Conservation (phyloP, 106 monocot genomes). For the Dioscorea alata region DNA sequence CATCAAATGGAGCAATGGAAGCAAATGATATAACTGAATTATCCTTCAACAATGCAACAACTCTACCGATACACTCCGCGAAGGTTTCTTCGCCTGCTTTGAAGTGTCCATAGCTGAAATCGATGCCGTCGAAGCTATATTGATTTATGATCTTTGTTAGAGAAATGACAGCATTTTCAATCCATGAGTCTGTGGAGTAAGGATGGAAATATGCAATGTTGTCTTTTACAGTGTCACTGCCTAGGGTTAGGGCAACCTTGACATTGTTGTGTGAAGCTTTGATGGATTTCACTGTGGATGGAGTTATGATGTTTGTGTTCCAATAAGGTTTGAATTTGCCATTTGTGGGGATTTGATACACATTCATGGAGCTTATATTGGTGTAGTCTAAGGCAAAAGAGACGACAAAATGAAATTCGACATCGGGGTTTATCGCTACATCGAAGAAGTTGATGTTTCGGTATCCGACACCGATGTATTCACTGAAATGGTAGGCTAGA, state of each 20-base stretch:
- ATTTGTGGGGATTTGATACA: not conserved
- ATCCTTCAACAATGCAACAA: not conserved
- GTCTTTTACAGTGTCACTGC: not conserved
- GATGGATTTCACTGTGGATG: not conserved
- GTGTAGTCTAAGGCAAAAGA: not conserved
- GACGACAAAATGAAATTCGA: not conserved
- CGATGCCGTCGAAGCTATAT: not conserved
- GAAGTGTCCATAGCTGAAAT: conserved; percentile 1
- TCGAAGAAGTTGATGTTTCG: not conserved
- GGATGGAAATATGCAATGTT: not conserved
- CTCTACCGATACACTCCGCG: not conserved
- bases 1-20: not conserved
- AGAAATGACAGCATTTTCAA: not conserved
- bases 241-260: not conserved
- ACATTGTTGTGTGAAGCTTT: not conserved
- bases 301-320: not conserved
- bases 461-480: not conserved
- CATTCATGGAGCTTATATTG: no score
- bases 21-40: not conserved
- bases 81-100: not conserved
- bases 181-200: not conserved
- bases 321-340: not conserved
- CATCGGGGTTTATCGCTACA: not conserved
- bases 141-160: not conserved
- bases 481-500: no score